Evolutionary conservation across 2,329 filamentous ascomycete genomes (phyloP).

Genomic region (Ascochyta fabae): DNA sequence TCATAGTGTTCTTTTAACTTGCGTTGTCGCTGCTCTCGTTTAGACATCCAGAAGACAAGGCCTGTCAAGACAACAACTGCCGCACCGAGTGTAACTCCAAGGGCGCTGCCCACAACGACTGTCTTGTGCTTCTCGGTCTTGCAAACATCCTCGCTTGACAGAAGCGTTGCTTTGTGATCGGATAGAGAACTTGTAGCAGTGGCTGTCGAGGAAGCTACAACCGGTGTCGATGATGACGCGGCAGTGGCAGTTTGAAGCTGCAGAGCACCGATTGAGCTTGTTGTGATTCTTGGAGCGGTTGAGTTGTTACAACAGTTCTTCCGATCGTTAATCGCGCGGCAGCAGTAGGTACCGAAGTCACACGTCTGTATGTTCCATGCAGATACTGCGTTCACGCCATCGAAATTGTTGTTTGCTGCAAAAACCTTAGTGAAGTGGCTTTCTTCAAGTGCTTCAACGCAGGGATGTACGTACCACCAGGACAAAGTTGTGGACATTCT

Average conservation of each 20-base stretch:
- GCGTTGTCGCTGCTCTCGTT: constrained; percentile 40
- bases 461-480: constrained; percentile 31
- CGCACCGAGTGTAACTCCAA: constrained; percentile 35
- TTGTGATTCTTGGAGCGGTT: constrained; percentile 31
- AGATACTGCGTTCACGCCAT: constrained; percentile 23
- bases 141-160: constrained; percentile 18
- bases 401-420: constrained; percentile 23
- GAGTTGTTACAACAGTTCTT: constrained; percentile 41
- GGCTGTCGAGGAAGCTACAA: constrained; percentile 8
- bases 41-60: constrained; percentile 33
- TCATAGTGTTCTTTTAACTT: constrained; percentile 46
- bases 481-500: constrained; percentile 41
- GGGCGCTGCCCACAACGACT: constrained; percentile 32
- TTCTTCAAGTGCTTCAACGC: neutral
- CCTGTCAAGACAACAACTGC: constrained; percentile 25
- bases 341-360: constrained; percentile 45
- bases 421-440: neutral
- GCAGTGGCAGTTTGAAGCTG: constrained; percentile 23
- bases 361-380: constrained; percentile 46
- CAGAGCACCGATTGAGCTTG: constrained; percentile 32
- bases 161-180: constrained; percentile 1
- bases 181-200: constrained; percentile 15
- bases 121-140: constrained; percentile 28
- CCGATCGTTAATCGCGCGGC: constrained; percentile 34
- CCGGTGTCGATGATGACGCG: neutral